Base-by-base conservation (phyloP, 176 grass and related monocot genomes). In the Lolium perenne region DNA sequence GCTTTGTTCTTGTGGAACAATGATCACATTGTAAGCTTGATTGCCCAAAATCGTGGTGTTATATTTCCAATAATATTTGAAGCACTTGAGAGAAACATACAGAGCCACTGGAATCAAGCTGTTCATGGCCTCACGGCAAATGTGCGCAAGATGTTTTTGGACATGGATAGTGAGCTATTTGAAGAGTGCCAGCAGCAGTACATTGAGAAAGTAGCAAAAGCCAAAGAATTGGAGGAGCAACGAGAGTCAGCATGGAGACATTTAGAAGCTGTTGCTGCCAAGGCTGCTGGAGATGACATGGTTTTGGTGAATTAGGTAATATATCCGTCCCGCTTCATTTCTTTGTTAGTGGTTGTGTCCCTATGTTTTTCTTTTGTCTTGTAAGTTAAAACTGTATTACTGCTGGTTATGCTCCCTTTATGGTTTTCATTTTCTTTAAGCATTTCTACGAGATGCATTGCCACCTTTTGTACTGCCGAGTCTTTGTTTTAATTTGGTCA, bases 11-110 rank as follows among this genome's bases (percentile, higher is more conserved):
- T 97, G 55, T 95, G 95, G 95, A 97, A 97, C 91, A 97, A 95
- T 18, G 95, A 95, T 86, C 95, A 97, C 76, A 95, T 97, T 46
- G 95, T 97, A 76, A 95, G 87, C 87, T 84, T 97, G 86, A 95
- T 97, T 50, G 95, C 95, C 43, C 95, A 93, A 91, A 97, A 95
- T 64, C 95, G 95, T 41, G 86, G 89, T 20, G 87, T 83, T 11
- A 97, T 95, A 92, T 91, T 97, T 61, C 95, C 95, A 74, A 97
- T 97, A 61, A 97, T 97, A 85, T 97, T 97, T 89, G 95, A 95
- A 88, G 93, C 95, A 4, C 91, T 97, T 26, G 95, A 97, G 84
- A 94, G 91, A 87, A 97, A 97, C 80, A 91, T 95, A 81, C 93
- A 86, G 74, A 93, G 84, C 79, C 95, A 97, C 74, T 97, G 95